Conservation (phyloP, 2,329 filamentous ascomycete genomes). For the Beauveria sp. region DNA sequence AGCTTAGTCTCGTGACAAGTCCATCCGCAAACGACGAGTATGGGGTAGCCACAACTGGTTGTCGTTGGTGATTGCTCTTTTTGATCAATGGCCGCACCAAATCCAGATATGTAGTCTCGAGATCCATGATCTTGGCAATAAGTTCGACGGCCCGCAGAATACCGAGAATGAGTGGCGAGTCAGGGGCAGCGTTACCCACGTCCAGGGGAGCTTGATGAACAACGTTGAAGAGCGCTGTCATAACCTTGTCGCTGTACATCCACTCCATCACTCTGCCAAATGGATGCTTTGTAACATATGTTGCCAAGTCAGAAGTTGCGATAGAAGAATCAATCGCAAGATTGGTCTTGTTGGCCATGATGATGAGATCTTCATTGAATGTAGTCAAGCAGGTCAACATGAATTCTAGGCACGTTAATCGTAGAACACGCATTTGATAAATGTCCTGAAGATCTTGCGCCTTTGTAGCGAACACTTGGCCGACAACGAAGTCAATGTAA, state of each 20-base stretch:
- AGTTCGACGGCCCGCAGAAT: constrained; percentile 77
- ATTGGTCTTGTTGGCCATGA: constrained; percentile 72
- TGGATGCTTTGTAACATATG: constrained; percentile 82
- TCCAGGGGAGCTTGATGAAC: constrained; percentile 69
- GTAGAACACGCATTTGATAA: constrained; percentile 64
- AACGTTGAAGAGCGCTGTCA: constrained; percentile 68
- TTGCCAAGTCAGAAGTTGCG: constrained; percentile 62
- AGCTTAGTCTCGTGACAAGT: constrained; percentile 67
- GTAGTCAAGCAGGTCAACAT: constrained; percentile 69
- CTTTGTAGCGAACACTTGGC: constrained; percentile 64
- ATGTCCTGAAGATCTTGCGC: constrained; percentile 58
- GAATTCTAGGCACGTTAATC: constrained; percentile 77
- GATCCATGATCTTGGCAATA: constrained; percentile 71
- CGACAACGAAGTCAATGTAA: constrained; percentile 86
- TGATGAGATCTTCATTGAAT: constrained; percentile 91
- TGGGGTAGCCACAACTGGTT: constrained; percentile 58
- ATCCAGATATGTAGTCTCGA: constrained; percentile 87
- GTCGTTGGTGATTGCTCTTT: constrained; percentile 51
- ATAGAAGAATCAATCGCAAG: constrained; percentile 70
- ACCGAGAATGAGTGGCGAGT: constrained; percentile 75
- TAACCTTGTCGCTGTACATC: constrained; percentile 90
- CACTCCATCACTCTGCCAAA: constrained; percentile 96
- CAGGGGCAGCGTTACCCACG: constrained; percentile 62
- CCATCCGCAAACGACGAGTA: constrained; percentile 91
- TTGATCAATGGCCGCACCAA: constrained; percentile 76